Conservation (phyloP, 148 eudicot species). For the Pharnaceum exiguum region DNA sequence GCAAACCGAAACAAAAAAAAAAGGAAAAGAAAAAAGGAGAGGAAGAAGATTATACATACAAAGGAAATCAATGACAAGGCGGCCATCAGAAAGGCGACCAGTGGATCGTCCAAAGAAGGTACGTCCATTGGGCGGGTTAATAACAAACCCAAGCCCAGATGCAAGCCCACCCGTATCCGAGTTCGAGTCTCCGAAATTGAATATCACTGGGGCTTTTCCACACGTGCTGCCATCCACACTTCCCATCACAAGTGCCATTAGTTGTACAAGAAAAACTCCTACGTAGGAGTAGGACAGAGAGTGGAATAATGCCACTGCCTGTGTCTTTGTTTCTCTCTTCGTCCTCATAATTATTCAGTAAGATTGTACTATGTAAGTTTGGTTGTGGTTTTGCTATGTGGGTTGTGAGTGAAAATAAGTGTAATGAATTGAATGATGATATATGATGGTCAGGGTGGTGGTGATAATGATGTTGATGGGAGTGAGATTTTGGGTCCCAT, state of each 20-base stretch:
- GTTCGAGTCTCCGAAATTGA: constrained; percentile 81
- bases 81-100: constrained; percentile 74
- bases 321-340: too few relatives aligned
- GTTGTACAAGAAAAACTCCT: not conserved
- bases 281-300: constrained; percentile 1
- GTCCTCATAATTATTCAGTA: too few relatives aligned
- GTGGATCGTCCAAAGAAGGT: constrained; percentile 48
- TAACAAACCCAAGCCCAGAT: constrained; percentile 51
- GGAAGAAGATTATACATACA: too few relatives aligned
- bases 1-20: not conserved
- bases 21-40: not conserved
- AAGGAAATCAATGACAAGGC: constrained; percentile 70
- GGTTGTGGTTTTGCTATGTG: too few relatives aligned
- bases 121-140: constrained; percentile 61
- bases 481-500: too few relatives aligned
- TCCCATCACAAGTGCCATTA: not conserved
- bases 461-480: too few relatives aligned
- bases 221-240: constrained; percentile 22
- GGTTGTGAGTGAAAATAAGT: too few relatives aligned
- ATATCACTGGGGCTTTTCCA: constrained; percentile 37
- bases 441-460: too few relatives aligned
- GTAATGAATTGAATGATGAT: too few relatives aligned
- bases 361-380: too few relatives aligned
- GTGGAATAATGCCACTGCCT: too few relatives aligned
- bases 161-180: constrained; percentile 76